Evolutionary conservation across 768 basidiomycete genomes (phyloP).

Genomic region (Boletus edulis): DNA sequence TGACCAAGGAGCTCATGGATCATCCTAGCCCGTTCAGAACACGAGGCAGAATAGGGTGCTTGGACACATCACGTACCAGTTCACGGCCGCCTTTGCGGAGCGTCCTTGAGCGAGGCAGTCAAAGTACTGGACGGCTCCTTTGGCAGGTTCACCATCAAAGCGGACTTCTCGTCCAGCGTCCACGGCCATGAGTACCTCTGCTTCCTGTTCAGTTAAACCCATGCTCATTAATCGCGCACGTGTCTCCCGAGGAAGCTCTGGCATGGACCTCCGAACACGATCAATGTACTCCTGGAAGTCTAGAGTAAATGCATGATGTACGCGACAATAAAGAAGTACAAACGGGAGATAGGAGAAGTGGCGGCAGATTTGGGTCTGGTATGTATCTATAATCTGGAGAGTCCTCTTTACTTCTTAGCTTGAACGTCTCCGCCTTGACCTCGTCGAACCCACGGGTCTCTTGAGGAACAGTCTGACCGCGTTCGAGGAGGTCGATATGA

Average conservation of each 20-base stretch:
- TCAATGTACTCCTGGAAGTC: constrained; percentile 59
- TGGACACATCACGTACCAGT: constrained; percentile 60
- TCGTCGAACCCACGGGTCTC: constrained; percentile 94
- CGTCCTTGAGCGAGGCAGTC: constrained; percentile 57
- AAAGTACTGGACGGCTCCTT: constrained; percentile 74
- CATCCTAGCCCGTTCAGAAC: constrained; percentile 55
- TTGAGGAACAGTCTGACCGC: constrained; percentile 52
- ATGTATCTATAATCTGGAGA: constrained; percentile 97
- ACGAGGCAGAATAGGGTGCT: background rate
- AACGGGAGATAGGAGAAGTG: constrained; percentile 57
- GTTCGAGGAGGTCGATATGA: constrained; percentile 60
- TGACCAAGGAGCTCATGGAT: constrained; percentile 85
- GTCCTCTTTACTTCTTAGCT: constrained; percentile 85
- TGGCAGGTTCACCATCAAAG: constrained; percentile 53
- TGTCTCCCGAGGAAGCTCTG: constrained; percentile 72
- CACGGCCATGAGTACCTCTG: constrained; percentile 72
- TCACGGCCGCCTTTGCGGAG: constrained; percentile 70
- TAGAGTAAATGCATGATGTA: background rate
- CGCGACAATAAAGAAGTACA: constrained; percentile 7
- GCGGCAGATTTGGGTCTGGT: constrained; percentile 93
- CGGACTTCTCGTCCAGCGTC: constrained; percentile 63
- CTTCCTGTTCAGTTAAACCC: constrained; percentile 60
- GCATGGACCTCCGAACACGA: constrained; percentile 50
- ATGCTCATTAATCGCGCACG: constrained; percentile 54
- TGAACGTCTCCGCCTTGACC: constrained; percentile 74